Conservation (phyloP, 257 asterid species). For the Ophiorrhiza pumila region DNA sequence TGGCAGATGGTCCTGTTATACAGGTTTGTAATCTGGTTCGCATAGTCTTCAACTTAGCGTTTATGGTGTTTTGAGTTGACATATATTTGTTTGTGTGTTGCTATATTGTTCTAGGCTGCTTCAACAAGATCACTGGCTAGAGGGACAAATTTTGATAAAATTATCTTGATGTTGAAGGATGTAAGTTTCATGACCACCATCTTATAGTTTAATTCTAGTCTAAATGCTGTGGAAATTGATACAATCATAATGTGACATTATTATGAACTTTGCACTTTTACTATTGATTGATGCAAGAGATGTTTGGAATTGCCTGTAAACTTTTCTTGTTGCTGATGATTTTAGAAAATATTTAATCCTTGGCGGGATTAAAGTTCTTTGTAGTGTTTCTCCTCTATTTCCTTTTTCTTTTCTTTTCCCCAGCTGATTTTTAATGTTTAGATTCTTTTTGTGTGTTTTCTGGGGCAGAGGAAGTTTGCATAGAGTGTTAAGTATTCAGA, state of each 20-base stretch:
- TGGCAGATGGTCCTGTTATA: conserved; percentile 96
- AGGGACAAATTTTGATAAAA: conserved; percentile 68
- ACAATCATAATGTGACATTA: background rate
- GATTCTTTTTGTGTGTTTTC: background rate
- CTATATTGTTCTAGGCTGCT: conserved; percentile 55
- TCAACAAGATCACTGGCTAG: conserved; percentile 67
- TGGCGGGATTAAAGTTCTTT: background rate
- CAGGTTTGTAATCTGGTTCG: conserved; percentile 40
- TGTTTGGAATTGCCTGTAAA: background rate
- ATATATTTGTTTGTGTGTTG: conserved; percentile 2
- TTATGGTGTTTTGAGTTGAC: background rate
- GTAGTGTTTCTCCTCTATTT: background rate
- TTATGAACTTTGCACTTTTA: background rate
- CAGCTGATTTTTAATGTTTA: background rate
- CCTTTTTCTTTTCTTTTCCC: background rate
- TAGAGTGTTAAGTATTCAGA: background rate
- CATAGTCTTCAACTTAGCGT: background rate
- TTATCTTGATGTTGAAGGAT: conserved; percentile 73
- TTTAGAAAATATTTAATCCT: background rate
- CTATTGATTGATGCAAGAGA: background rate
- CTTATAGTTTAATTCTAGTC: background rate
- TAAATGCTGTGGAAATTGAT: background rate
- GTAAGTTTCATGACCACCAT: conserved; percentile 36
- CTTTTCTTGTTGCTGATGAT: background rate
- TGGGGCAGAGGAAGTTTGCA: background rate